Conservation (phyloP, 2,329 filamentous ascomycete species). For the Nothopassalora personata region DNA sequence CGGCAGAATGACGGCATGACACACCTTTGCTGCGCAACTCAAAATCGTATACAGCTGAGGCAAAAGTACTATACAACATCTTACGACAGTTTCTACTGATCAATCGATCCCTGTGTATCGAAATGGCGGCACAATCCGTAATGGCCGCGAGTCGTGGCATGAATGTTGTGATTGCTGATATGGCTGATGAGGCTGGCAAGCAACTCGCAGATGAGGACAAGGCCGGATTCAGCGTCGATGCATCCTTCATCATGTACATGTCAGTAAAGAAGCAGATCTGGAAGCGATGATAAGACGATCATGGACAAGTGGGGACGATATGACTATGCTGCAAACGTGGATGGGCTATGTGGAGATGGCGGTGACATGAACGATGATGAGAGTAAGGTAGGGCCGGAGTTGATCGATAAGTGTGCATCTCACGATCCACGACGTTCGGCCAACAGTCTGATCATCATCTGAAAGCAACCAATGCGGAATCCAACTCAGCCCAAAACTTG, state of each 20-base stretch:
- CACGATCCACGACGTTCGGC: slow-evolving; percentile 33
- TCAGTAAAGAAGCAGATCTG: slow-evolving; percentile 1
- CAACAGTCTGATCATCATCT: too few species aligned
- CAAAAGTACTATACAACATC: background rate
- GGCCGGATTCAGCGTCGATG: slow-evolving; percentile 1
- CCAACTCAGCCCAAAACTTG: slow-evolving; percentile 1
- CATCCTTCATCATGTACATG: background rate
- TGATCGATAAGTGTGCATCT: slow-evolving; percentile 34
- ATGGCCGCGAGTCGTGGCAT: slow-evolving; percentile 46
- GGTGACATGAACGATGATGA: slow-evolving; percentile 6
- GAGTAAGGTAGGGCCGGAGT: background rate
- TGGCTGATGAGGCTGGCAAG: slow-evolving; percentile 43
- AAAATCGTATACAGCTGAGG: background rate
- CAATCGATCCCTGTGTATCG: background rate
- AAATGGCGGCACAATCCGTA: background rate
- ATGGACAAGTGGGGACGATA: slow-evolving; percentile 3
- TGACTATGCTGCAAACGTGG: slow-evolving; percentile 5
- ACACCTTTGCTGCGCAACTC: background rate
- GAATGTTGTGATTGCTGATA: slow-evolving; percentile 55
- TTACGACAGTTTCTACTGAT: background rate
- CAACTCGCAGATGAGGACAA: slow-evolving; percentile 37
- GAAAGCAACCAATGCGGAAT: slow-evolving; percentile 5
- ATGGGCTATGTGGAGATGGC: slow-evolving; percentile 2
- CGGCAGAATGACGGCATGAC: background rate
- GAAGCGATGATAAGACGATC: slow-evolving; percentile 1